Base-by-base conservation (phyloP, 257 asterid species). In the Scutellaria baicalensis region DNA sequence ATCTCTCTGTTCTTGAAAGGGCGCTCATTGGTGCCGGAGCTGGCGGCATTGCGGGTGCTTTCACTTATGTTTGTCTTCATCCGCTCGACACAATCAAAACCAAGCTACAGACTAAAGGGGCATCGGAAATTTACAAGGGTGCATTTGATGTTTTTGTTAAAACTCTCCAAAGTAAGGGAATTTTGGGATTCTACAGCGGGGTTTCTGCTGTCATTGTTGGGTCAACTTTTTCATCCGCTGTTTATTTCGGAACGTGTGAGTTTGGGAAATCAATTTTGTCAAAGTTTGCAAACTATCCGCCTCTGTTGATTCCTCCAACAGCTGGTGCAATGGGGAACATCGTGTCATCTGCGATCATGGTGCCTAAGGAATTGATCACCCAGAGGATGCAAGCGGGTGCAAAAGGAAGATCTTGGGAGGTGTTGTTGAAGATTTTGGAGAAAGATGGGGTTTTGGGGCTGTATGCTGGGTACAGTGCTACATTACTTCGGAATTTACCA, bases 291-390 rank as follows among this genome's bases (percentile, higher is more conserved):
- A 70, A 77, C 16, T 94, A 62, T 36, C 97, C 99, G 36, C 66
- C 86, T 35, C 44, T 94, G 48, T 70, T 94, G 78, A 94, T 94
- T 65, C 99, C 99, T 68, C 99, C 99, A 0, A 86, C 96, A 50
- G 97, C 99, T 56, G 97, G 99, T 56, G 99, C 97, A 2, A 93
- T 91, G 99, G 99, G 99, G 71, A 93, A 93, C 67, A 86, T 93
- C 0, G 84, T 87, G 14, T 93, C 99, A 2, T 93, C 99, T 0
- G 97, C 97, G 0, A 93, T 93, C 51, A 93, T 93, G 99, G 99
- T 93, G 44, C 99, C 99, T 0, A 93, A 93, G 69, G 97, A 93
- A 51, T 63, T 93, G 79, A 91, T 93, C 72, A 93, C 97, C 9
- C 99, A 93, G 81, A 68, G 97, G 68, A 93, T 93, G 99, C 99